These are phyloP conservation scores for Cicer bijugum DNA, from an alignment of 306 rosid species.

Conservation along the genomic window DNA sequence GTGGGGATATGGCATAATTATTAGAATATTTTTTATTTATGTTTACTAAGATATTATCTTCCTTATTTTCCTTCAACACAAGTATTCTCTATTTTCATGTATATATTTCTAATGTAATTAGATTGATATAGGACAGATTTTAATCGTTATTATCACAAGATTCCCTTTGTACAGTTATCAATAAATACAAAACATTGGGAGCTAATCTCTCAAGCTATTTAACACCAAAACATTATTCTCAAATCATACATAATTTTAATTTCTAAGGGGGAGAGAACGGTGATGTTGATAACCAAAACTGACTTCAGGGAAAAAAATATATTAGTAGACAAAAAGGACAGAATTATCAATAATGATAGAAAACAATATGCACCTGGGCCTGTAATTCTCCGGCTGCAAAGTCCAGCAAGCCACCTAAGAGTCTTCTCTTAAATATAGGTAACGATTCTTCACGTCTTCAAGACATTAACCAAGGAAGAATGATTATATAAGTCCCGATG, in stretches of 20 bases:
- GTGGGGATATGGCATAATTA: too few species aligned
- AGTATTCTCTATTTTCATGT: too few species aligned
- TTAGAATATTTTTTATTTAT: too few species aligned
- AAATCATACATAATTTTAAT: not conserved
- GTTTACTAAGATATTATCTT: not conserved
- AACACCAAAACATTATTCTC: too few species aligned
- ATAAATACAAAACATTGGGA: too few species aligned
- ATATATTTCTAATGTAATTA: too few species aligned
- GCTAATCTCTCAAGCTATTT: too few species aligned
- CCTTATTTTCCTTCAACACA: not conserved
- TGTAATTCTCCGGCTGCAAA: slow-evolving; percentile 87
- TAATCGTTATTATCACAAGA: too few species aligned
- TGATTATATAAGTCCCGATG: slow-evolving; percentile 34
- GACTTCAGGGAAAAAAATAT: not conserved
- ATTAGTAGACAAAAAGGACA: slow-evolving; percentile 19
- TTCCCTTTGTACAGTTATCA: too few species aligned
- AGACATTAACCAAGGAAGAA: slow-evolving; percentile 50
- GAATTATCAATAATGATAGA: slow-evolving; percentile 9
- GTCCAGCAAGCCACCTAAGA: slow-evolving; percentile 84
- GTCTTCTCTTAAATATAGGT: slow-evolving; percentile 93
- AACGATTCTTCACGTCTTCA: slow-evolving; percentile 91
- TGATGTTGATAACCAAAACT: slow-evolving; percentile 32
- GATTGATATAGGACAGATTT: too few species aligned
- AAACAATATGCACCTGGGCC: slow-evolving; percentile 70
- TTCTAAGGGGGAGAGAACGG: slow-evolving; percentile 5